Conservation (phyloP, 495 filamentous ascomycete species). For the Recurvomyces mirabilis region DNA sequence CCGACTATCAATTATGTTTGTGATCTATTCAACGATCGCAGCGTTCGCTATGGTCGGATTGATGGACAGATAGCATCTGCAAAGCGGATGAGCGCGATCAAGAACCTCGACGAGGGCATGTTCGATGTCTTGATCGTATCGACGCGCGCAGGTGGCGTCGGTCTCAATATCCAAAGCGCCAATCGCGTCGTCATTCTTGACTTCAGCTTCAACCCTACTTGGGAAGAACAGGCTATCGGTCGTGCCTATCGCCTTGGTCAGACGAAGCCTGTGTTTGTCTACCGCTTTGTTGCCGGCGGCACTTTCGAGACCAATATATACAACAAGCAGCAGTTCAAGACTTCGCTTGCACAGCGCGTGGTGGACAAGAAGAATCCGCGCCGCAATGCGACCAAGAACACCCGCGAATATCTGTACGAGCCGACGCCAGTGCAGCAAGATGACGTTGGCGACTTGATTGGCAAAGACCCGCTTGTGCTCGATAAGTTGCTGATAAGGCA, state of each 20-base stretch:
- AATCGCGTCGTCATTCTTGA: conserved; percentile 87
- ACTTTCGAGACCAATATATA: conserved; percentile 66
- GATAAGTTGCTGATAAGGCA: conserved; percentile 48
- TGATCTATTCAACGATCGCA: conserved; percentile 42
- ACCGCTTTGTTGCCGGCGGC: conserved; percentile 68
- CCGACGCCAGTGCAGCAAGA: conserved; percentile 43
- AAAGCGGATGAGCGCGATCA: conserved; percentile 83
- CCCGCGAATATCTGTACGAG: conserved; percentile 44
- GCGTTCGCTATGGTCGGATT: conserved; percentile 58
- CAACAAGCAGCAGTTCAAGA: conserved; percentile 68
- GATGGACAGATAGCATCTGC: conserved; percentile 67
- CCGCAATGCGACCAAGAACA: conserved; percentile 41
- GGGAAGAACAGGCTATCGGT: conserved; percentile 82
- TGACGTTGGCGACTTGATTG: conserved; percentile 41
- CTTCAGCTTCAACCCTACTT: conserved; percentile 64
- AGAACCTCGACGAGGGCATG: conserved; percentile 72
- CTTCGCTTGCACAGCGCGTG: conserved; percentile 62
- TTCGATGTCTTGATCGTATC: conserved; percentile 84
- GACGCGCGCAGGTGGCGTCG: conserved; percentile 88
- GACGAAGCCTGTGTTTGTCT: conserved; percentile 71
- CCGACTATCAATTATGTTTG: conserved; percentile 59
- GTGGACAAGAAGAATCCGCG: conserved; percentile 71
- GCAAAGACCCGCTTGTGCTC: conserved; percentile 57
- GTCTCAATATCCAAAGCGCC: conserved; percentile 72
- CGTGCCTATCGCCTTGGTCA: conserved; percentile 83